Conservation (phyloP, 495 filamentous ascomycete genomes). For the Aspergillus leporis region DNA sequence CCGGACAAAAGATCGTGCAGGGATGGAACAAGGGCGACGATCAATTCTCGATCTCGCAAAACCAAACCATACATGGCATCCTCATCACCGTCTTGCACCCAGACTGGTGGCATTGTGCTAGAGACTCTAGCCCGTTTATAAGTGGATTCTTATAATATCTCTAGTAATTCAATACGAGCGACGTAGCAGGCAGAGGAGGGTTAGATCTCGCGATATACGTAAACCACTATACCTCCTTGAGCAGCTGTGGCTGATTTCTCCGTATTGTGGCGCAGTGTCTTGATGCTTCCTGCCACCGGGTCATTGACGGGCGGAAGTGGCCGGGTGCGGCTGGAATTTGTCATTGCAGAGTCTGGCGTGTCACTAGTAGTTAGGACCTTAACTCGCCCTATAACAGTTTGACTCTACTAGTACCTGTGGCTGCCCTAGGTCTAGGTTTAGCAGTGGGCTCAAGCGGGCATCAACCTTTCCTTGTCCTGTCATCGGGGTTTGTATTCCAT, state of each 20-base stretch:
- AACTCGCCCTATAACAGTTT: neutral
- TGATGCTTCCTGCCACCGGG: neutral
- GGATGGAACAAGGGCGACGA: conserved; percentile 20
- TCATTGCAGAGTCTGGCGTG: conserved; percentile 1
- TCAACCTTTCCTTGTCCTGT: neutral
- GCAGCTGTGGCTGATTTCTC: conserved; percentile 1
- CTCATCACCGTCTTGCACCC: neutral
- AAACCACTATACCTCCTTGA: neutral
- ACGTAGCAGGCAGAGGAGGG: neutral
- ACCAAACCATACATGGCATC: neutral
- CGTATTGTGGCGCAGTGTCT: conserved; percentile 1
- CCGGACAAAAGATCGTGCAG: conserved; percentile 20
- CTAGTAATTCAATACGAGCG: neutral
- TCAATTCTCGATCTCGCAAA: conserved; percentile 18
- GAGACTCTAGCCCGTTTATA: neutral
- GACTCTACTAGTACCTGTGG: neutral
- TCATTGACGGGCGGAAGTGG: neutral
- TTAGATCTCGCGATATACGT: neutral
- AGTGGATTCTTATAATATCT: neutral
- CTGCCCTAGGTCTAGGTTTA: conserved; percentile 3
- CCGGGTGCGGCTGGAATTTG: conserved; percentile 2
- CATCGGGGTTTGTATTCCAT: neutral
- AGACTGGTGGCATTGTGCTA: neutral
- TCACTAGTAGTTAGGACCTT: neutral
- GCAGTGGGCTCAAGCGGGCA: neutral